phyloP scores from a whole-genome alignment of 257 asterid genomes.

The Jacaranda copaia region DNA sequence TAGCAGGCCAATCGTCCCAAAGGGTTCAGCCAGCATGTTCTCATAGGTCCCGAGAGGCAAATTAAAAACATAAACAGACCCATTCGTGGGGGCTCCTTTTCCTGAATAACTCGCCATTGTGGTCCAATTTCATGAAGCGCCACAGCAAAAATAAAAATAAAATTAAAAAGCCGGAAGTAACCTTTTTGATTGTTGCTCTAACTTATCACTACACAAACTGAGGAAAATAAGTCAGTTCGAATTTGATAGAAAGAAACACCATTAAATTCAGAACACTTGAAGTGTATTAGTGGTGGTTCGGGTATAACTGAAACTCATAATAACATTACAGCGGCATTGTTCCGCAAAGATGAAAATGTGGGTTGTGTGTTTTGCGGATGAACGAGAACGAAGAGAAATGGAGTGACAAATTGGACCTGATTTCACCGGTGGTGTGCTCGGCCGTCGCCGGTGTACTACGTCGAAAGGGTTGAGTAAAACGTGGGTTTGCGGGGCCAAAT shows the following conservation, averaged over 20 bases:
- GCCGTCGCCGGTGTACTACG: slow-evolving; percentile 24
- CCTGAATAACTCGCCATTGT: slow-evolving; percentile 73
- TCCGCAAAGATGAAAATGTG: neutral
- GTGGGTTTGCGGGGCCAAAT: neutral
- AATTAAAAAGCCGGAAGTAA: slow-evolving; percentile 15
- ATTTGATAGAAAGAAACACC: neutral
- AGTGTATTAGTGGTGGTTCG: neutral
- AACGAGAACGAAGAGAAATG: neutral
- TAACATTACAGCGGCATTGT: neutral
- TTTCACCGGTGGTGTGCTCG: slow-evolving; percentile 4
- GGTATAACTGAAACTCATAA: neutral
- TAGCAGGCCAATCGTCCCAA: slow-evolving; percentile 95
- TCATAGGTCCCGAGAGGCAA: slow-evolving; percentile 92
- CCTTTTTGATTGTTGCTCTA: slow-evolving; percentile 26
- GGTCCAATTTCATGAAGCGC: slow-evolving; percentile 67
- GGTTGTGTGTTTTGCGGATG: neutral
- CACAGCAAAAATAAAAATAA: neutral
- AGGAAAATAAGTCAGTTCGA: neutral
- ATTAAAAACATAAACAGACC: slow-evolving; percentile 88
- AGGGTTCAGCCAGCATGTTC: slow-evolving; percentile 91
- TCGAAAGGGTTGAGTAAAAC: neutral
- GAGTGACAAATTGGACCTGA: neutral
- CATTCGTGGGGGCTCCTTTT: slow-evolving; percentile 73
- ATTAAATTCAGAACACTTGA: neutral
- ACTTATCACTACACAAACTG: slow-evolving; percentile 48